Conservation (phyloP, 1,139 yeast species). For the Debaryomyces robertsiae region DNA sequence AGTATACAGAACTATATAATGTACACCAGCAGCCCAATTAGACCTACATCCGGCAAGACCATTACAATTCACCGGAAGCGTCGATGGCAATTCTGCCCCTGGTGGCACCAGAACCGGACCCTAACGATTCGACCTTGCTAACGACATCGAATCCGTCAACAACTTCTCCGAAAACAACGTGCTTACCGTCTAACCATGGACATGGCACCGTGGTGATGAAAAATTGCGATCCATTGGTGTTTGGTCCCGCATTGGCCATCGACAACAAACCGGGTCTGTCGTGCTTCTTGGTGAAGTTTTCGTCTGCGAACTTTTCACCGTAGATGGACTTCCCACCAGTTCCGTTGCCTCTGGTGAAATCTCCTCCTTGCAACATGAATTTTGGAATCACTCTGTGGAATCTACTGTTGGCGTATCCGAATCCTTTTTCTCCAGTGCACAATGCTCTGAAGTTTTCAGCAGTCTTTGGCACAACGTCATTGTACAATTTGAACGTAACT, state of each 20-base stretch:
- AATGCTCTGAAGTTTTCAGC: constrained; percentile 98
- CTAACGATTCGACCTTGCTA: constrained; percentile 85
- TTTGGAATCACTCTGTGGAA: constrained; percentile 99
- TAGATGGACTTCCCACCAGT: constrained; percentile 99
- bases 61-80: constrained; percentile 79
- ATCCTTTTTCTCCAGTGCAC: constrained; percentile 97
- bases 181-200: constrained; percentile 98
- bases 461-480: constrained; percentile 96
- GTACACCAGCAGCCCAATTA: background rate
- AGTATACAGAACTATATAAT: constrained; percentile 1
- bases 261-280: constrained; percentile 92
- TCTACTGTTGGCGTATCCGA: constrained; percentile 85
- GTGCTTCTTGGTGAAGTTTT: constrained; percentile 87
- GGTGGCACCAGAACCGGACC: constrained; percentile 85
- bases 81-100: constrained; percentile 76
- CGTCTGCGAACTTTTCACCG: constrained; percentile 94
- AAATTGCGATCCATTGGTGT: constrained; percentile 99
- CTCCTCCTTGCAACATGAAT: constrained; percentile 99
- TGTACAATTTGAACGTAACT: constrained; percentile 64
- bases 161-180: constrained; percentile 98
- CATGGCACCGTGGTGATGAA: constrained; percentile 95
- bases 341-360: constrained; percentile 91
- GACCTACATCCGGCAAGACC: background rate
- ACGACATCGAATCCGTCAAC: constrained; percentile 87
- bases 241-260: constrained; percentile 99